phyloP scores from a whole-genome alignment of 768 basidiomycete species.

The Auricularia sp. region DNA sequence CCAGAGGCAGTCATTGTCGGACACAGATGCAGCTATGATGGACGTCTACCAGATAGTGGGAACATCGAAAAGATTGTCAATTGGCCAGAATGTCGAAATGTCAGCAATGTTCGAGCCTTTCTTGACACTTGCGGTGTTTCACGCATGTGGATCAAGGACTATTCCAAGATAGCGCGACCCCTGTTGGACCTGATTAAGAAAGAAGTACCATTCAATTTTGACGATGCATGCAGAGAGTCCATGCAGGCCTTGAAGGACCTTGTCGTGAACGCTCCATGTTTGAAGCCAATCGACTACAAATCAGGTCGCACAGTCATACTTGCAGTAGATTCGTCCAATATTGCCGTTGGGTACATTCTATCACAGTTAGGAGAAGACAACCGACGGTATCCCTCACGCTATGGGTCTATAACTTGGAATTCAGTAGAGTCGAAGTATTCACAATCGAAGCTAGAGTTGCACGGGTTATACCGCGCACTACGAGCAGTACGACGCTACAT shows the following conservation, averaged over 20 bases:
- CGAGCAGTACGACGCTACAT: conserved; percentile 2
- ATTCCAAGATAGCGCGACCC: conserved; percentile 12
- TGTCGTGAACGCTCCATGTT: conserved; percentile 8
- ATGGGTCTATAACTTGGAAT: conserved; percentile 9
- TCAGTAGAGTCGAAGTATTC: conserved; percentile 8
- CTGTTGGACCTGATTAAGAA: conserved; percentile 21
- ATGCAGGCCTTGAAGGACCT: conserved; percentile 17
- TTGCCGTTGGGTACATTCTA: conserved; percentile 10
- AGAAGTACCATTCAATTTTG: conserved; percentile 16
- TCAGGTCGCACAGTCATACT: conserved; percentile 9
- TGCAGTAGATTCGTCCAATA: conserved; percentile 16
- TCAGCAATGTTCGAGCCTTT: conserved; percentile 18
- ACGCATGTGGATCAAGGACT: conserved; percentile 23
- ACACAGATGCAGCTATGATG: conserved; percentile 9
- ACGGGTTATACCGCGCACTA: conserved; percentile 6
- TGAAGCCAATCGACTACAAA: conserved; percentile 11
- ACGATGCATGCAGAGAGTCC: conserved; percentile 6
- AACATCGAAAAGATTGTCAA: conserved; percentile 13
- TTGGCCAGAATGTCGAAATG: conserved; percentile 20
- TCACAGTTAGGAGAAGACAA: conserved; percentile 6
- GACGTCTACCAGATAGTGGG: conserved; percentile 4
- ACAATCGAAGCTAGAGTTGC: conserved; percentile 12
- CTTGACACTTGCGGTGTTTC: conserved; percentile 20
- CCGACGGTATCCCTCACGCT: conserved; percentile 4
- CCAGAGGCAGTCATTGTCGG: conserved; percentile 7